These are phyloP conservation scores for Ensete ventricosum DNA, from an alignment of 176 grass and related monocot genomes.

Conservation along the genomic window DNA sequence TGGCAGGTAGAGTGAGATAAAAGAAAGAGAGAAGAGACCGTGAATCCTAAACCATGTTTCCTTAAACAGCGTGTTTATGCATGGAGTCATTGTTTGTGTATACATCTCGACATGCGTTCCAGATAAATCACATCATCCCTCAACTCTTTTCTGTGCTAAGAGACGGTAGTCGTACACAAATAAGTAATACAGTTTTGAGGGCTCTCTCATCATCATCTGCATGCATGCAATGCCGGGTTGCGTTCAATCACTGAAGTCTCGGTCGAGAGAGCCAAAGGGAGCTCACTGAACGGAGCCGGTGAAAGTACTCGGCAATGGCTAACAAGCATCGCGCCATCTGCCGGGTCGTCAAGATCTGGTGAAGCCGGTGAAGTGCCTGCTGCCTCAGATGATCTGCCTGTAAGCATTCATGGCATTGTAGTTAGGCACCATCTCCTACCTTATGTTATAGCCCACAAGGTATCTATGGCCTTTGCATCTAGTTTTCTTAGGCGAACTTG, in stretches of 20 bases:
- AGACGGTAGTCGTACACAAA: too few relatives aligned
- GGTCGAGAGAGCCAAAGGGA: constrained; percentile 30
- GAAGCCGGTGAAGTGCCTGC: constrained; percentile 33
- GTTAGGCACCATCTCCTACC: too few relatives aligned
- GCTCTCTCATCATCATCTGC: neutral
- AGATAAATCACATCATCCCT: too few relatives aligned
- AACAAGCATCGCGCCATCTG: constrained; percentile 42
- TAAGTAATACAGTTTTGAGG: too few relatives aligned
- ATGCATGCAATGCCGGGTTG: neutral
- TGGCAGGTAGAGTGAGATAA: too few relatives aligned
- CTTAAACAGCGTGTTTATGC: too few relatives aligned
- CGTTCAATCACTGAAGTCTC: neutral
- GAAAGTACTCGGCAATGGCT: constrained; percentile 40
- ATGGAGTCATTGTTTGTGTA: too few relatives aligned
- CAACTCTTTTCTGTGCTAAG: too few relatives aligned
- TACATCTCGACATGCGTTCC: too few relatives aligned
- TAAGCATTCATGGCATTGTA: neutral
- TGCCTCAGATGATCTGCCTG: constrained; percentile 42
- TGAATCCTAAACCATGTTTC: too few relatives aligned
- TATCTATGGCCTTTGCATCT: neutral
- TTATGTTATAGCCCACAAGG: too few relatives aligned
- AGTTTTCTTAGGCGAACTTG: neutral
- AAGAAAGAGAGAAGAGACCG: too few relatives aligned
- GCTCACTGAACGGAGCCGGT: constrained; percentile 40
- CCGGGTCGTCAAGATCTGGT: constrained; percentile 36